A percentile compares a stretch with the other conserved stretches of the same genome.
Conservation (phyloP, 305 asterid species). For the Plantago coronopus region DNA sequence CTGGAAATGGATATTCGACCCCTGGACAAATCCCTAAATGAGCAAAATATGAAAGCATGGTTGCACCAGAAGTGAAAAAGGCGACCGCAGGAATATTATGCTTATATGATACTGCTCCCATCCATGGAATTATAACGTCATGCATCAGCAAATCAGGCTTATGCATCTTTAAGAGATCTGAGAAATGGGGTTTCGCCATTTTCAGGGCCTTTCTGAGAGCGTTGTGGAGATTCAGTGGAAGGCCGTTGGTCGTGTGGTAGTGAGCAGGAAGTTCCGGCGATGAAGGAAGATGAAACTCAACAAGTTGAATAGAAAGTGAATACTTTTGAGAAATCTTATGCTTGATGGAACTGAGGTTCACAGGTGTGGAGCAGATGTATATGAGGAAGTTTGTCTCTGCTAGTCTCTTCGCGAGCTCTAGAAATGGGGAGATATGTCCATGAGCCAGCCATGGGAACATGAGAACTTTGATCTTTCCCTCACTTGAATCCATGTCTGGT, state of each 20-base stretch:
- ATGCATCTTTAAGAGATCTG: slow-evolving; percentile 13
- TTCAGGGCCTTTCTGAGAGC: slow-evolving; percentile 28
- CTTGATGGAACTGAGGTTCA: slow-evolving; percentile 34
- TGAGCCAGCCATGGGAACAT: slow-evolving; percentile 52
- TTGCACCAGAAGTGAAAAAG: slow-evolving; percentile 30
- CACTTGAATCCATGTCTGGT: slow-evolving; percentile 20
- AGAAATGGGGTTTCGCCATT: slow-evolving; percentile 26
- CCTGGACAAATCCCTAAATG: slow-evolving; percentile 23
- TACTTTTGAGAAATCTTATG: slow-evolving; percentile 18
- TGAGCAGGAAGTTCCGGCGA: slow-evolving; percentile 34
- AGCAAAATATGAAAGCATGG: slow-evolving; percentile 18
- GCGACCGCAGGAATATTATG: slow-evolving; percentile 24
- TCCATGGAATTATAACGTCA: slow-evolving; percentile 31
- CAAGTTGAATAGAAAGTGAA: slow-evolving; percentile 25
- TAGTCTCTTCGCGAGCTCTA: slow-evolving; percentile 37
- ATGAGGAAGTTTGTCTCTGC: slow-evolving; percentile 22
- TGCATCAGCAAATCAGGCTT: slow-evolving; percentile 39
- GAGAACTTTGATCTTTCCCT: slow-evolving; percentile 22
- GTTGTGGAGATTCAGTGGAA: slow-evolving; percentile 35
- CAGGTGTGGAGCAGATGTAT: slow-evolving; percentile 36
- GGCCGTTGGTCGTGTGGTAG: slow-evolving; percentile 41
- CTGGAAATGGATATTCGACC: slow-evolving; percentile 34
- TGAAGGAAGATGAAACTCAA: slow-evolving; percentile 31
- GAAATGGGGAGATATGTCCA: slow-evolving; percentile 43
- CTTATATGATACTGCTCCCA: slow-evolving; percentile 13